A percentile compares a stretch with the other conserved stretches of the same genome.
Conservation (phyloP, 192 early-diverging fungal species). For the Coemansia sp. region DNA sequence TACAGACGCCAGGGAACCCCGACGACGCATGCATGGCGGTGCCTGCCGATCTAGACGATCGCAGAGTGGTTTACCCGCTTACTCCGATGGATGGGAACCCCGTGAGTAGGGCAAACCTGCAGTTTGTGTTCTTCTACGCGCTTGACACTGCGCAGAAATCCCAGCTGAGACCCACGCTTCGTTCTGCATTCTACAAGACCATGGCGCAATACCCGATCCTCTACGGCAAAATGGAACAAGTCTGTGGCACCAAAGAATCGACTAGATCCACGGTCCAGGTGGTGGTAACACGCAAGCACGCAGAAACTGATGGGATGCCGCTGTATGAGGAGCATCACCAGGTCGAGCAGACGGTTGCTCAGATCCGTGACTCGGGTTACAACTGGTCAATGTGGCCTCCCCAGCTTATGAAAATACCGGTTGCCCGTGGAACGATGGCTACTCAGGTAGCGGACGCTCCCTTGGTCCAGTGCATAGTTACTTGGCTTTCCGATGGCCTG, state of each 20-base stretch:
- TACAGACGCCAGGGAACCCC: background rate
- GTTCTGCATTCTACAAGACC: conserved; percentile 20
- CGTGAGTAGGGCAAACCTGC: conserved; percentile 35
- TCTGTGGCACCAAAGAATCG: background rate
- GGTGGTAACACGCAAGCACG: conserved; percentile 9
- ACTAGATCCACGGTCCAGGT: background rate
- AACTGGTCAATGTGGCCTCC: conserved; percentile 35
- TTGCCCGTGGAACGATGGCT: conserved; percentile 4
- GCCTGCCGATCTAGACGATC: background rate
- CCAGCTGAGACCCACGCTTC: conserved; percentile 4
- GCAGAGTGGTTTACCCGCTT: conserved; percentile 15
- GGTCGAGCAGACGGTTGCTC: conserved; percentile 5
- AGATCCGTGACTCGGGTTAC: conserved; percentile 21
- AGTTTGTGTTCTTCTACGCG: conserved; percentile 42
- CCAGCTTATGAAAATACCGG: conserved; percentile 21
- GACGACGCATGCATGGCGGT: background rate
- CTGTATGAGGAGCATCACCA: conserved; percentile 21
- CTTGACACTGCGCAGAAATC: background rate
- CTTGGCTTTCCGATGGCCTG: conserved; percentile 42
- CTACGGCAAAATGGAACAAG: conserved; percentile 16
- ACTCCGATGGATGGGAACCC: conserved; percentile 38
- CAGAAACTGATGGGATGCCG: conserved; percentile 1
- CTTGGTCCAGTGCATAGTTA: conserved; percentile 31
- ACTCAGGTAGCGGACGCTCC: conserved; percentile 8
- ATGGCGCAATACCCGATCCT: conserved; percentile 41